Evolutionary conservation across 768 basidiomycete species (phyloP).

Genomic region (Tricholoma bakamatsutake): DNA sequence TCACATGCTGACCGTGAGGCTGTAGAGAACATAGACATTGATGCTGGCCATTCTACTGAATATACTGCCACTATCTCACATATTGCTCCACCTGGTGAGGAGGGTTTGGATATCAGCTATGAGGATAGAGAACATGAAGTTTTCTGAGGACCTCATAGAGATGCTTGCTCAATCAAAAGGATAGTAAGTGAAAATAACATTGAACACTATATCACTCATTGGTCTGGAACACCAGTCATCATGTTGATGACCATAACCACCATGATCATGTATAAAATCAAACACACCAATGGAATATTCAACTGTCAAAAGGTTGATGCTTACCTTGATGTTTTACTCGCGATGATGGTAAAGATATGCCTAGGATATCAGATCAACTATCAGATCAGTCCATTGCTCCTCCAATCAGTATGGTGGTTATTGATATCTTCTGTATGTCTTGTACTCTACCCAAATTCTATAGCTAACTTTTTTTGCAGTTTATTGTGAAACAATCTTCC

Average conservation of each 20-base stretch:
- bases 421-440: neutral
- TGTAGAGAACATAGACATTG: too few relatives aligned
- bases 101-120: too few relatives aligned
- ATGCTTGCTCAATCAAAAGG: neutral
- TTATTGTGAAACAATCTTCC: neutral
- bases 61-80: conserved; percentile 4
- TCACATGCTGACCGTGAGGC: neutral
- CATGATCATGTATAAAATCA: neutral
- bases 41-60: neutral
- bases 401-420: neutral
- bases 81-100: too few relatives aligned
- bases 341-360: neutral
- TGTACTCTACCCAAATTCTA: neutral
- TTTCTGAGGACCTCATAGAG: neutral
- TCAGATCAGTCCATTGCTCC: too few relatives aligned
- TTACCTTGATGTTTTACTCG: conserved; percentile 6
- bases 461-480: neutral
- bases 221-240: neutral
- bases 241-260: conserved; percentile 3
- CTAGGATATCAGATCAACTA: neutral
- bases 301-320: neutral
- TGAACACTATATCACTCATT: neutral
- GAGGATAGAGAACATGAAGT: too few relatives aligned
- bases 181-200: neutral
- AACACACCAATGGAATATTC: too few relatives aligned